Conservation (phyloP, 805 yeast species). For the Candida golubevii region DNA sequence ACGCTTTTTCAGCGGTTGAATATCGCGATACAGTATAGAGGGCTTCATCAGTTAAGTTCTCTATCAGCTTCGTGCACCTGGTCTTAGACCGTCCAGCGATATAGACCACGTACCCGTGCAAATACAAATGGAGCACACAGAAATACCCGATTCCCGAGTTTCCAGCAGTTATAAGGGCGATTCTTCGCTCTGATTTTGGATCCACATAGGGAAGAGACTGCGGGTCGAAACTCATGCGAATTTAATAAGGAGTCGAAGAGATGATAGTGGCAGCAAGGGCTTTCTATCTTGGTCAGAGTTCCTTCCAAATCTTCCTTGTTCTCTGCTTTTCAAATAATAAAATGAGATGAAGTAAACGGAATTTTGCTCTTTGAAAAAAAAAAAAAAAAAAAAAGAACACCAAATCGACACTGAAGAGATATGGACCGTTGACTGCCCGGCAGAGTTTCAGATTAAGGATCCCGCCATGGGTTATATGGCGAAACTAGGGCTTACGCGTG, state of each 20-base stretch:
- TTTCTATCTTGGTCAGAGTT: too few relatives aligned
- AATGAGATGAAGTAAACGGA: too few relatives aligned
- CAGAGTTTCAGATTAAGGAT: too few relatives aligned
- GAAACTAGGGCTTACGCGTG: too few relatives aligned
- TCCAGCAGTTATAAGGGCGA: slow-evolving; percentile 78
- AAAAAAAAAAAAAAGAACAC: too few relatives aligned
- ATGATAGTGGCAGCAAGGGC: neutral
- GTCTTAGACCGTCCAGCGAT: slow-evolving; percentile 64
- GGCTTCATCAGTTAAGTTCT: slow-evolving; percentile 55
- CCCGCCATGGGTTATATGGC: too few relatives aligned
- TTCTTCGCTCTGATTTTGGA: slow-evolving; percentile 51
- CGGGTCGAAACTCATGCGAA: slow-evolving; percentile 9
- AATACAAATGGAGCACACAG: slow-evolving; percentile 67
- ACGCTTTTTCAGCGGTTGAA: slow-evolving; percentile 17
- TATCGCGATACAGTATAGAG: slow-evolving; percentile 20
- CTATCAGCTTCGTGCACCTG: slow-evolving; percentile 54
- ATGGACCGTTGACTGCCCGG: too few relatives aligned
- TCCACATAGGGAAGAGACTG: slow-evolving; percentile 53
- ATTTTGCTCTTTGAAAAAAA: too few relatives aligned
- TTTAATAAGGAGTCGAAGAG: neutral
- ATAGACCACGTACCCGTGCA: slow-evolving; percentile 75
- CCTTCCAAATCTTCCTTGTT: too few relatives aligned
- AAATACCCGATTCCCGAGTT: slow-evolving; percentile 78
- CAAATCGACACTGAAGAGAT: too few relatives aligned
- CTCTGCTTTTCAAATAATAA: too few relatives aligned